Conservation (phyloP, 1,139 yeast species). For the Spencermartinsiella ligniputridi region DNA sequence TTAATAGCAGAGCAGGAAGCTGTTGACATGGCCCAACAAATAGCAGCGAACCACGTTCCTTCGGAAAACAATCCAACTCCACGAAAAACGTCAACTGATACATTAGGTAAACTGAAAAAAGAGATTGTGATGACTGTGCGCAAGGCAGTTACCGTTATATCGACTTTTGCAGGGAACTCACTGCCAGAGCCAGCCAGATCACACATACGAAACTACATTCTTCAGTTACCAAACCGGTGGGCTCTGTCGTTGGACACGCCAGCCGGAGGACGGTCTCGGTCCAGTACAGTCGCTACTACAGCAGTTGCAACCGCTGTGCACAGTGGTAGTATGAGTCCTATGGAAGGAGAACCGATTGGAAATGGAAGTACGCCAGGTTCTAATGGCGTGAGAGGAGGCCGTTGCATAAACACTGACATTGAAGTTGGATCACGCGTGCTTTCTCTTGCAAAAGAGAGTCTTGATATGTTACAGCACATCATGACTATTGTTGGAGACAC, state of each 20-base stretch:
- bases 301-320: neutral
- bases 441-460: slow-evolving; percentile 79
- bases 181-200: slow-evolving; percentile 81
- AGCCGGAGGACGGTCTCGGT: slow-evolving; percentile 14
- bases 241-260: slow-evolving; percentile 31
- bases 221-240: slow-evolving; percentile 71
- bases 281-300: slow-evolving; percentile 4
- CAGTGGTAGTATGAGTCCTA: neutral
- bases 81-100: slow-evolving; percentile 7
- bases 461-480: slow-evolving; percentile 81
- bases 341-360: neutral
- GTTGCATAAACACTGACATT: slow-evolving; percentile 24
- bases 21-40: slow-evolving; percentile 24
- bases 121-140: slow-evolving; percentile 87
- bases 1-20: slow-evolving; percentile 42
- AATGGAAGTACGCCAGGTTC: neutral
- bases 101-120: slow-evolving; percentile 51
- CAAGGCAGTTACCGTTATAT: slow-evolving; percentile 78
- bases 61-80: slow-evolving; percentile 5
- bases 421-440: slow-evolving; percentile 65
- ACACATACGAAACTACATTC: slow-evolving; percentile 73
- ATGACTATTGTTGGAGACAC: slow-evolving; percentile 82
- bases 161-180: slow-evolving; percentile 74
- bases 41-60: slow-evolving; percentile 26
- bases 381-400: neutral